phyloP scores from a whole-genome alignment of 1,284 basidiomycete species.

The Melanopsichium pennsylvanicum region DNA sequence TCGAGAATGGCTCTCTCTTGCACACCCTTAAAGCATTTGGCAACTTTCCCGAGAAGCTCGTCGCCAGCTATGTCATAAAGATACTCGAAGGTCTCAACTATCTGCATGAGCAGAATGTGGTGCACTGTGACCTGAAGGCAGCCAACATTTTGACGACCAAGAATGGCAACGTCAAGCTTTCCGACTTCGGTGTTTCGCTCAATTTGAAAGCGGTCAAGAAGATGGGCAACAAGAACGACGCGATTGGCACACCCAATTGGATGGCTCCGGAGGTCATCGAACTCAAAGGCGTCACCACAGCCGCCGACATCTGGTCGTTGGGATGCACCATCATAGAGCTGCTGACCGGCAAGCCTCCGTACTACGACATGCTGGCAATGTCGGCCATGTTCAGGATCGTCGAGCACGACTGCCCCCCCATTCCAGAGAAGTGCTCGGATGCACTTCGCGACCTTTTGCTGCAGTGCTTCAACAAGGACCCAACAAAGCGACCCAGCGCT shows the following conservation, averaged over 20 bases:
- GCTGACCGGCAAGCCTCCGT: slow-evolving; percentile 88
- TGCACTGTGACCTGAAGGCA: slow-evolving; percentile 71
- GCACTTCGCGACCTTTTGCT: slow-evolving; percentile 79
- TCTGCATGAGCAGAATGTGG: slow-evolving; percentile 84
- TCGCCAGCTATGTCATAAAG: slow-evolving; percentile 85
- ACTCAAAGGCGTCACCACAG: slow-evolving; percentile 71
- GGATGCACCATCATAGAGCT: slow-evolving; percentile 93
- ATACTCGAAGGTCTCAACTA: slow-evolving; percentile 93
- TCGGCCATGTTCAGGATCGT: slow-evolving; percentile 87
- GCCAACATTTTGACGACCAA: slow-evolving; percentile 72
- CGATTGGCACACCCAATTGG: slow-evolving; percentile 95
- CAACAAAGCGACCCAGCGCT: slow-evolving; percentile 79
- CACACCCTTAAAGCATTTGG: slow-evolving; percentile 76
- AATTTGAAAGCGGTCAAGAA: slow-evolving; percentile 70
- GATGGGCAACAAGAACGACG: slow-evolving; percentile 72
- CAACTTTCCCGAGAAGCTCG: slow-evolving; percentile 94
- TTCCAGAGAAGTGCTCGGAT: slow-evolving; percentile 79
- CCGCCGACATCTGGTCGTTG: slow-evolving; percentile 84
- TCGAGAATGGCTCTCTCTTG: slow-evolving; percentile 71
- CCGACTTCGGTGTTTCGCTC: slow-evolving; percentile 71
- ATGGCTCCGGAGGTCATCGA: slow-evolving; percentile 96
- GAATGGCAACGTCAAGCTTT: slow-evolving; percentile 70
- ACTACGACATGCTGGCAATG: slow-evolving; percentile 72
- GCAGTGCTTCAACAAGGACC: slow-evolving; percentile 88
- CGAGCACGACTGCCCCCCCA: slow-evolving; percentile 84